Conservation (phyloP, 2,329 filamentous ascomycete genomes). For the Orbilia oligospora region DNA sequence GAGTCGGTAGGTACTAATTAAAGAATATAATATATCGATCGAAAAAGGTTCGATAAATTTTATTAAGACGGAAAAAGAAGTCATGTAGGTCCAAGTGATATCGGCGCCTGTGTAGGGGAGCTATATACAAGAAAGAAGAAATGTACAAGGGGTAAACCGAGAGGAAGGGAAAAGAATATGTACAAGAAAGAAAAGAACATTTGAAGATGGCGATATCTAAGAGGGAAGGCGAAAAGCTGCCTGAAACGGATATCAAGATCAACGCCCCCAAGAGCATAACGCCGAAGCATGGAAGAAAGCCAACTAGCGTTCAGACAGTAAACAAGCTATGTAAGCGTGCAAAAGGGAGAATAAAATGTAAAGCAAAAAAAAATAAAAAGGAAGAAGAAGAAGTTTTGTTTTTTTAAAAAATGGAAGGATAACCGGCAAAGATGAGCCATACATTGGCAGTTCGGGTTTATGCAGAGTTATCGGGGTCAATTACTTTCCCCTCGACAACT, state of each 20-base stretch:
- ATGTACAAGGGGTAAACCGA: background rate
- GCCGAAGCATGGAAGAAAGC: background rate
- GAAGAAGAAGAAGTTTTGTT: background rate
- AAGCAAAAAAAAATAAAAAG: background rate
- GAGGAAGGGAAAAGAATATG: background rate
- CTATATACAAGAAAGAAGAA: background rate
- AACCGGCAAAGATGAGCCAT: no score
- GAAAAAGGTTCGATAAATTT: background rate
- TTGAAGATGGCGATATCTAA: background rate
- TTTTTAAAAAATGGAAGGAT: no score
- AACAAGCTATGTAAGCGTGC: no score
- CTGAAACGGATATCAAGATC: background rate
- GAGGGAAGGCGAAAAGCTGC: background rate
- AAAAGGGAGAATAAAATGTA: no score
- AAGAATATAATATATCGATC: background rate
- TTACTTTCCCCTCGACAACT: constrained; percentile 11
- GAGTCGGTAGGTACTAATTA: background rate
- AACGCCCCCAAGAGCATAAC: background rate
- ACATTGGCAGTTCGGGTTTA: background rate
- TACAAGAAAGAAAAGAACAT: background rate
- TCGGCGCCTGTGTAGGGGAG: background rate
- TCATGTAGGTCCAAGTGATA: background rate
- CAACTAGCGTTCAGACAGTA: background rate
- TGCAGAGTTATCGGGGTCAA: background rate
- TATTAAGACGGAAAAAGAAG: background rate